Evolutionary conservation across 352 stramenopile species (phyloP), one percentile per base, ranked within the genome.

Genomic region (Peronosclerospora sorghi): DNA sequence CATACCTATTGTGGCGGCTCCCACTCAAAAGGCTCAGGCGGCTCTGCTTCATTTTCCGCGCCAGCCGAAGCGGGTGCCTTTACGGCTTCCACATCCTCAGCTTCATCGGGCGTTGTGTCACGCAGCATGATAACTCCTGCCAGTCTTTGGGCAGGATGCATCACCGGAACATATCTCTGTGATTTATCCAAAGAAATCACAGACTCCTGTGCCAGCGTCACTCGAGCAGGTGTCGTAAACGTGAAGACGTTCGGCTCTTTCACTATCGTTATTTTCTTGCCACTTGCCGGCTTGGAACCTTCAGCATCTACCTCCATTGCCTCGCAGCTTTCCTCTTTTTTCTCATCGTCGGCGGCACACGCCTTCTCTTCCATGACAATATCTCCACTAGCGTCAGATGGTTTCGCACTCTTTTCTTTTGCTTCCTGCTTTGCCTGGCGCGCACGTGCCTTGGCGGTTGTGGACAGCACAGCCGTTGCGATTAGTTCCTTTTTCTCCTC

Each of bases 401-500:
- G 29, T 30, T 71, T 77, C 12, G 47, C 27, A 27, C 73, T 71
- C 61, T 84, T 92, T 42, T 74, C 73, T 63, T 93, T 90, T 30
- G 67, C 85, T 43, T 95, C 84, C 48, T 96, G 85, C 54, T 97
- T 96, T 1, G 88, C 87, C 65, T 86, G 69, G 32, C 90, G 78
- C 5, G 91, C 94, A 55, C 96, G 98, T 7, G 95, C 89, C 62
- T 98, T 98, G 4, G 89, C 90, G 0, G 96, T 98, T 38, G 95
- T 99, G 15, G 92, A 98, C 37, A 99, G 73, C 30, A 97, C 89
- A 4, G 97, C 96, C 0, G 94, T 98, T 8, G 95, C 91, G 0
- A 99, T 94, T 15, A 96, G 70, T 60, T 98, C 96, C 61, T 98
- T 98, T 65, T 98, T 97, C 51, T 98, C 95, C 56, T 98, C 95